A percentile compares a stretch with the other conserved stretches of the same genome.
These are phyloP conservation scores for Pseudogymnoascus pannorum DNA, from an alignment of 2,329 filamentous ascomycete species.

Conservation along the genomic window DNA sequence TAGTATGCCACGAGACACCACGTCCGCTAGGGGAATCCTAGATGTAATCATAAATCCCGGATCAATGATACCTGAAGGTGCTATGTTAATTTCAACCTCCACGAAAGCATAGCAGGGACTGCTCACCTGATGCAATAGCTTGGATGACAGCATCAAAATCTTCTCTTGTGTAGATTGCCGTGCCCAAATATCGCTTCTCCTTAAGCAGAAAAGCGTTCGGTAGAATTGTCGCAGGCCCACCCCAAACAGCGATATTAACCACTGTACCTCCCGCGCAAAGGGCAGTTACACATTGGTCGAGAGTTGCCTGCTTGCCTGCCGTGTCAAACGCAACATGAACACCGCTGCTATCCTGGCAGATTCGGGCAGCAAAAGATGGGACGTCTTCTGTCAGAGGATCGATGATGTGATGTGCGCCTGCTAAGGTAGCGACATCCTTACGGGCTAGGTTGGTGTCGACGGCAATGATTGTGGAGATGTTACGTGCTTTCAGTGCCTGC, in stretches of 20 bases:
- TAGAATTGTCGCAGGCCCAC: constrained; percentile 45
- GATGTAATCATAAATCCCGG: constrained; percentile 54
- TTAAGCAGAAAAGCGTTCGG: constrained; percentile 46
- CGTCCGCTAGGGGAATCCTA: constrained; percentile 46
- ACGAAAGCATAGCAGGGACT: background rate
- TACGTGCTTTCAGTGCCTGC: constrained; percentile 47
- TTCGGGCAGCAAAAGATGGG: constrained; percentile 35
- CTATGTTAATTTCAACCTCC: background rate
- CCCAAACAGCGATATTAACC: constrained; percentile 60
- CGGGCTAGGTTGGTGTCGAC: constrained; percentile 46
- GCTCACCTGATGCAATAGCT: constrained; percentile 34
- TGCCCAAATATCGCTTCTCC: constrained; percentile 44
- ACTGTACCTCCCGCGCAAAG: constrained; percentile 48
- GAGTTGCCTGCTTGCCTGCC: constrained; percentile 49
- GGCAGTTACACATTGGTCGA: constrained; percentile 26
- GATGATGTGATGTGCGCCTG: constrained; percentile 48
- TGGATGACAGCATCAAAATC: constrained; percentile 53
- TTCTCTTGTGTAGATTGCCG: constrained; percentile 18
- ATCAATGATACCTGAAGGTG: constrained; percentile 37
- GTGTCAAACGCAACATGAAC: constrained; percentile 56
- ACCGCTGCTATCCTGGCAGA: constrained; percentile 41
- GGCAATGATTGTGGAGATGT: constrained; percentile 48
- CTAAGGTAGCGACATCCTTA: constrained; percentile 43
- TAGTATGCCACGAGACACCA: constrained; percentile 51
- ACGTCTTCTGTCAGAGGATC: constrained; percentile 46